Conservation (phyloP, 2,329 filamentous ascomycete genomes). For the Fusarium haematococcum region DNA sequence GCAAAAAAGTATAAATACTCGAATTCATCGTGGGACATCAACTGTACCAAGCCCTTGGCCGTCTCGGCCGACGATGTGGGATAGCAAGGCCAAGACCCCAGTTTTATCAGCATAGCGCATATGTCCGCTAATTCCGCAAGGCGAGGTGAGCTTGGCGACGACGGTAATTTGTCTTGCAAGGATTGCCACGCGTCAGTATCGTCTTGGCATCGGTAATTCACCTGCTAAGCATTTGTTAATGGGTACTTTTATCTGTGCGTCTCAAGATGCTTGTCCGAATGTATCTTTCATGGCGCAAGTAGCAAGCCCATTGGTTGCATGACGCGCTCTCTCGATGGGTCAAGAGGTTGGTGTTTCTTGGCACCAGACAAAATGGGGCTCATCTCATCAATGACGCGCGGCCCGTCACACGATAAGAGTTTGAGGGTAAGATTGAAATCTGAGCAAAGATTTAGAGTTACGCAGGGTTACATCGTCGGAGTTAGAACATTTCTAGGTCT, state of each 20-base stretch:
- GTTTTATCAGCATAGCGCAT: background rate
- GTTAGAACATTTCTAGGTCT: background rate
- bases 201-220: background rate
- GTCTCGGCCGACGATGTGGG: background rate
- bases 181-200: background rate
- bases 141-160: background rate
- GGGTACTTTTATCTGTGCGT: background rate
- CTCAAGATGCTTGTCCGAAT: background rate
- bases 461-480: background rate
- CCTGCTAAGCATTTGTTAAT: background rate
- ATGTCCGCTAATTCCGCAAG: background rate
- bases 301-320: background rate
- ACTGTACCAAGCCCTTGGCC: background rate
- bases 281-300: background rate
- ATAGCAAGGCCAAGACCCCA: background rate
- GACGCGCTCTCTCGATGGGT: background rate
- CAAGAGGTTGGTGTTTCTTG: background rate
- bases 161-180: background rate
- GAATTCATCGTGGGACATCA: background rate
- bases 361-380: background rate
- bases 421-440: background rate
- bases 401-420: background rate
- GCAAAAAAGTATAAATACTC: background rate
- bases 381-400: background rate
- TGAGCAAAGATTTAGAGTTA: background rate